A percentile compares a stretch with the other conserved stretches of the same genome.
Evolutionary conservation across 1,139 yeast species (phyloP).

Genomic region (Suzukiozyma palmioleophila): DNA sequence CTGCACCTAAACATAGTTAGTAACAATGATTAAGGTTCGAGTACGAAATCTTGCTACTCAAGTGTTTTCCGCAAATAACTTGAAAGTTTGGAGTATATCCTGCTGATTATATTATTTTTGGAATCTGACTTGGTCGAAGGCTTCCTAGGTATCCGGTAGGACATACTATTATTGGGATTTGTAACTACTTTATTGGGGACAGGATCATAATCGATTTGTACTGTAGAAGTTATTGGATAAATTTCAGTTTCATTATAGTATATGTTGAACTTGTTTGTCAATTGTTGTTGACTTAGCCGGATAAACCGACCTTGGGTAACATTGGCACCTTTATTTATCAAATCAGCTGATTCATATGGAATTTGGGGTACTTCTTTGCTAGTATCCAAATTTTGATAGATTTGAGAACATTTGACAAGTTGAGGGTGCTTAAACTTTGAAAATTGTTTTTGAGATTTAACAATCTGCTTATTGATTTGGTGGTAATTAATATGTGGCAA

Average conservation of each 20-base stretch:
- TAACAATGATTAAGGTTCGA: neutral
- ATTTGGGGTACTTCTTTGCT: constrained; percentile 45
- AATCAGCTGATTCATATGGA: constrained; percentile 28
- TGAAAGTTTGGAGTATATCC: neutral
- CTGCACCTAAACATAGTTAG: constrained; percentile 2
- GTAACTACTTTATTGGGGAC: neutral
- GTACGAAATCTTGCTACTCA: neutral
- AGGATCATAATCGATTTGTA: neutral
- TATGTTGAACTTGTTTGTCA: constrained; percentile 33
- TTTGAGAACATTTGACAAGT: constrained; percentile 36
- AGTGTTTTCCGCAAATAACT: neutral
- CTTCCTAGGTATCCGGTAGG: neutral
- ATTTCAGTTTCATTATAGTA: constrained; percentile 13
- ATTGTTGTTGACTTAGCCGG: constrained; percentile 33
- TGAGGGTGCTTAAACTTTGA: constrained; percentile 10
- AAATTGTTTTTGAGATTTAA: constrained; percentile 38
- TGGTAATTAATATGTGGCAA: constrained; percentile 23
- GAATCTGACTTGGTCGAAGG: neutral
- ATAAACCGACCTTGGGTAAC: constrained; percentile 45
- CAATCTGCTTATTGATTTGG: constrained; percentile 36
- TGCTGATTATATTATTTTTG: neutral
- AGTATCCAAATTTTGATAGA: constrained; percentile 51
- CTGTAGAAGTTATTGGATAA: constrained; percentile 1
- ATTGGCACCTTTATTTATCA: constrained; percentile 47
- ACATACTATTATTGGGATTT: constrained; percentile 2